Base-by-base conservation (phyloP, 2,329 filamentous ascomycete species). In the Alternaria brassicicola region DNA sequence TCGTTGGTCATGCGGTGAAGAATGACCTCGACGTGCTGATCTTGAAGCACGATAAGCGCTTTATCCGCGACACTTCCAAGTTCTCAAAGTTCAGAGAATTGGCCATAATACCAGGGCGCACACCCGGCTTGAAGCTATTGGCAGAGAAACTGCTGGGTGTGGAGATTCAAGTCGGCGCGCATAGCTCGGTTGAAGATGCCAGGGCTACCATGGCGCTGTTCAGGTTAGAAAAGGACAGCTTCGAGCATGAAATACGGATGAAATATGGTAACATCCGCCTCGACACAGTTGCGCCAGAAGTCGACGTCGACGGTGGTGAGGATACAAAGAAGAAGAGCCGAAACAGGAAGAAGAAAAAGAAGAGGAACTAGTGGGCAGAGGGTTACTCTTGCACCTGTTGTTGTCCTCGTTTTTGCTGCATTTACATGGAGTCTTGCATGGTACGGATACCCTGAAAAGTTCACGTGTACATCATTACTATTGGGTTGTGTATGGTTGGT, bases 141-240 rank as follows among this genome's bases (percentile, higher is more conserved):
- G 85, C 84, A 19, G 81, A 81, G 58, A 82, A 85, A 64, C 77
- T 87, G 54, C 67, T 88, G 33, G 86, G 86, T 0, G 69, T 87
- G 53, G 82, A 83, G 56, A 88, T 88, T 26, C 86, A 88, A 70
- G 80, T 79, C 4, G 85, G 85, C 2, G 82, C 84, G 60, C 86
- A 89, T 79, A 85, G 82, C 52, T 86, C 83, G 68, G 80, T 89
- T 53, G 86, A 88, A 69, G 95, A 99, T 81, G 95, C 95, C 2
- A 83, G 92, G 65, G 92, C 91, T 5, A 89, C 93, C 0, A 98
- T 99, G 93, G 80, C 94, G 55, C 80, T 99, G 39, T 98, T 96
- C 72, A 85, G 91, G 61, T 86, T 87, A 65, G 87, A 93, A 75
- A 98, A 97, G 79, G 83, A 88, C 17, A 90, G 84, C 0, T 97